A percentile compares a stretch with the other conserved stretches of the same genome.
Evolutionary conservation across 1,284 basidiomycete species (phyloP).

Genomic region (Puccinia novopanici): DNA sequence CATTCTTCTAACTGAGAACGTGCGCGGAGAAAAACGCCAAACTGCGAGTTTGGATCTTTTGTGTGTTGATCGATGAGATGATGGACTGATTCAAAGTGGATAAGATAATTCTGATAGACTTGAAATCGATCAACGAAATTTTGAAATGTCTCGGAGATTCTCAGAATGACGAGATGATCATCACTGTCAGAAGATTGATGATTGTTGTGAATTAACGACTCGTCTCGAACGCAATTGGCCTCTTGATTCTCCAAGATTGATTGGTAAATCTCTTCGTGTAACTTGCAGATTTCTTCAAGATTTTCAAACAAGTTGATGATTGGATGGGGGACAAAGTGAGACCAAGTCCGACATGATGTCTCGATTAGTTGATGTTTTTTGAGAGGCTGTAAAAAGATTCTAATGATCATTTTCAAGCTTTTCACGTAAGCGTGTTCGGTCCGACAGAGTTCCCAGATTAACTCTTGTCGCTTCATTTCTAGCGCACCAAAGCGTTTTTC

Average conservation of each 20-base stretch:
- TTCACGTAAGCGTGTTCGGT: conserved; percentile 72
- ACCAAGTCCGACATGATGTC: conserved; percentile 72
- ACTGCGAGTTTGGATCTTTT: conserved; percentile 59
- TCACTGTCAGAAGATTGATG: not conserved
- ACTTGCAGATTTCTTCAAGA: conserved; percentile 75
- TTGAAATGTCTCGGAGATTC: conserved; percentile 67
- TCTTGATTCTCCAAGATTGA: not conserved
- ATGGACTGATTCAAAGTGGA: conserved; percentile 69
- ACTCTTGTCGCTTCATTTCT: conserved; percentile 69
- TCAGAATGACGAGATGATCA: conserved; percentile 59
- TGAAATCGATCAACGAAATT: conserved; percentile 67
- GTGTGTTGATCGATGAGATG: conserved; percentile 61
- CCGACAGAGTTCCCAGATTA: conserved; percentile 70
- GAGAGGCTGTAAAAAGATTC: conserved; percentile 70
- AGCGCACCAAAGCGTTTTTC: conserved; percentile 60
- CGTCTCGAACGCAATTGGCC: not conserved
- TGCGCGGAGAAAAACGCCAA: conserved; percentile 70
- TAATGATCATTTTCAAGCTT: conserved; percentile 68
- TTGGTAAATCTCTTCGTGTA: conserved; percentile 1
- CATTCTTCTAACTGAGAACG: conserved; percentile 75
- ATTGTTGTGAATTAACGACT: not conserved
- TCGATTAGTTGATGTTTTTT: not conserved
- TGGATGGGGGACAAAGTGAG: conserved; percentile 64
- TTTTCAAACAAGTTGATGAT: conserved; percentile 75
- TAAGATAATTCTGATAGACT: conserved; percentile 80